Conservation (phyloP, 345 rosid species). For the Brassica nigra region DNA sequence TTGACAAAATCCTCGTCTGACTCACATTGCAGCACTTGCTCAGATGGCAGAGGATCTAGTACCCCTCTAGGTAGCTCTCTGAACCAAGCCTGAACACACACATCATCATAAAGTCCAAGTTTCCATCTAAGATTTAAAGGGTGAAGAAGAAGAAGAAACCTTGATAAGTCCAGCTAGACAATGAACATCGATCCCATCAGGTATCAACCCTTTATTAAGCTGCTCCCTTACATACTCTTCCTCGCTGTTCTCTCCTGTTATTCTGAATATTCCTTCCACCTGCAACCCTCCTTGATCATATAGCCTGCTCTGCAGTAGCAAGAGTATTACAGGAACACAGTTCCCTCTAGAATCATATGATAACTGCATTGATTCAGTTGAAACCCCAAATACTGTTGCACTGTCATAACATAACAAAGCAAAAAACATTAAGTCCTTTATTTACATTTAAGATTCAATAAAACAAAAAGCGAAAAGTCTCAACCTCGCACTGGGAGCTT, state of each 20-base stretch:
- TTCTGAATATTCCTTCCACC: conserved; percentile 97
- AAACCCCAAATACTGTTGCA: conserved; percentile 92
- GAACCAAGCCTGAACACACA: conserved; percentile 81
- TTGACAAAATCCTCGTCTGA: conserved; percentile 82
- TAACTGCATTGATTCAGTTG: conserved; percentile 96
- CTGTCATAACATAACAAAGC: conserved; percentile 46
- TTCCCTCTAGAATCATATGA: conserved; percentile 91
- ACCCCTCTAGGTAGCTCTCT: conserved; percentile 95
- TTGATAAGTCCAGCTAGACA: conserved; percentile 96
- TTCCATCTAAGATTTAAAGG: not conserved
- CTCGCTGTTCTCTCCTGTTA: conserved; percentile 79
- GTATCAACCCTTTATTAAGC: conserved; percentile 75
- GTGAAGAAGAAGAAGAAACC: not conserved
- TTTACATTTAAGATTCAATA: not conserved
- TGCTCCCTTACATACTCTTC: conserved; percentile 87
- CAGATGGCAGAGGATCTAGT: conserved; percentile 78
- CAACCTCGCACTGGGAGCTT: conserved; percentile 96
- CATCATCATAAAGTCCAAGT: too few species aligned
- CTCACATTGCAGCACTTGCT: conserved; percentile 84
- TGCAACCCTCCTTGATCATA: conserved; percentile 85
- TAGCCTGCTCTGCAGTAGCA: conserved; percentile 79
- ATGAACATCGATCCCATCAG: conserved; percentile 81
- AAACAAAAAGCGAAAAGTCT: not conserved
- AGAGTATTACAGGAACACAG: conserved; percentile 87
- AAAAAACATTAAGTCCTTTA: too few species aligned